Conservation (phyloP, 228 moss, liverwort and hornwort species). For the Sphagnum magellanicum region DNA sequence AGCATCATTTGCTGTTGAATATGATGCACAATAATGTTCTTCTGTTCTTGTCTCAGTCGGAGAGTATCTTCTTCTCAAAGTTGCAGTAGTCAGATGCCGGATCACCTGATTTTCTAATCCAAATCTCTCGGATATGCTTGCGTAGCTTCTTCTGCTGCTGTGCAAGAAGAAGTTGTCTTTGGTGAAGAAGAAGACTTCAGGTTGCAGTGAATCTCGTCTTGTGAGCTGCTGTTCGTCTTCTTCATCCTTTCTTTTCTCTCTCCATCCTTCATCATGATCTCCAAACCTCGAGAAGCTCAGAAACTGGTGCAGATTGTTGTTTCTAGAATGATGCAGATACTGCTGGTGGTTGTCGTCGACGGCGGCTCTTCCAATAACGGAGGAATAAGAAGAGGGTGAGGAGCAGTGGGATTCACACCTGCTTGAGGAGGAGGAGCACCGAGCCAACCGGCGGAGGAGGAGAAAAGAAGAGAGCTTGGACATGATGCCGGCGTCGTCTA, state of each 20-base stretch:
- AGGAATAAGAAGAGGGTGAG: no score
- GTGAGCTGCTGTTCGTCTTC: background rate
- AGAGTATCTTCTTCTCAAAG: background rate
- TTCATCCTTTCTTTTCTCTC: background rate
- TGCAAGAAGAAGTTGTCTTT: background rate
- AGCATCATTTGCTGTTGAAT: conserved; percentile 30
- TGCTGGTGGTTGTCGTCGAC: no score
- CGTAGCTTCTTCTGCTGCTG: background rate
- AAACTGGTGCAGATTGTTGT: no score
- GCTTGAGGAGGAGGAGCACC: no score
- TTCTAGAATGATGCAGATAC: no score
- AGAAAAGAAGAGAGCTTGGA: no score
- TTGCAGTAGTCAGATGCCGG: background rate
- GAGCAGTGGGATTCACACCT: no score
- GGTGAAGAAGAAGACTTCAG: background rate
- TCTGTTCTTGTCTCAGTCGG: background rate
- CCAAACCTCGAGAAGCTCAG: background rate
- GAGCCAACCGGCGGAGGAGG: no score
- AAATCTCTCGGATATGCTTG: conserved; percentile 1
- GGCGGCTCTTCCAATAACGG: no score
- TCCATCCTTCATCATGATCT: background rate
- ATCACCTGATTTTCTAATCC: conserved; percentile 1
- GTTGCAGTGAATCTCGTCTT: background rate
- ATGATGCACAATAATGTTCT: background rate
- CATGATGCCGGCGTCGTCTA: no score